These are phyloP conservation scores for Pyrus hybrid DNA, from an alignment of 331 rosid species.

Conservation along the genomic window DNA sequence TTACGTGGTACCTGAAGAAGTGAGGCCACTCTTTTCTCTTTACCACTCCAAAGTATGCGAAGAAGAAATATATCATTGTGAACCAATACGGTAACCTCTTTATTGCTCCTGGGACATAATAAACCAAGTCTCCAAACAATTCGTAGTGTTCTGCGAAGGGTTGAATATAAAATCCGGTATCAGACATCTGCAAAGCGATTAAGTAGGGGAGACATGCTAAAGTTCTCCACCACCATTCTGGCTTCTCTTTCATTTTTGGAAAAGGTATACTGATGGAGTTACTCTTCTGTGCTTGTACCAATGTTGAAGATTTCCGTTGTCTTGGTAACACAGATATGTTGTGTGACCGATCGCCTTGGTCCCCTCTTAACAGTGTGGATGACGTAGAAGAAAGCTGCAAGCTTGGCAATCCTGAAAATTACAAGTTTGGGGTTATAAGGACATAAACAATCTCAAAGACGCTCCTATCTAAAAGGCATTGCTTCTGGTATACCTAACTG, in stretches of 20 bases:
- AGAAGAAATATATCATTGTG: constrained; percentile 47
- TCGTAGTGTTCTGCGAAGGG: constrained; percentile 48
- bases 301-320: constrained; percentile 16
- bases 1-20: constrained; percentile 60
- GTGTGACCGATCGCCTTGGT: constrained; percentile 17
- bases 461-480: not conserved
- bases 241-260: constrained; percentile 56
- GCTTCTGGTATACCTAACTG: not conserved
- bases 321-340: constrained; percentile 12
- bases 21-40: constrained; percentile 58
- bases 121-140: constrained; percentile 37
- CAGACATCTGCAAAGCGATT: constrained; percentile 60
- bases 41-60: constrained; percentile 51
- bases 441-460: not conserved
- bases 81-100: constrained; percentile 69
- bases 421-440: not conserved
- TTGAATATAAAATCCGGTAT: constrained; percentile 48
- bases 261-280: constrained; percentile 40
- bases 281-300: constrained; percentile 41
- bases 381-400: constrained; percentile 24
- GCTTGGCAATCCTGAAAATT: constrained; percentile 33
- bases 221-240: constrained; percentile 95
- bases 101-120: constrained; percentile 64
- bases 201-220: constrained; percentile 73
- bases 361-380: constrained; percentile 20